Percentiles rank a stretch among this genome's conserved stretches.
Conservation (phyloP, 441 rosid species). For the Melastoma candidum region DNA sequence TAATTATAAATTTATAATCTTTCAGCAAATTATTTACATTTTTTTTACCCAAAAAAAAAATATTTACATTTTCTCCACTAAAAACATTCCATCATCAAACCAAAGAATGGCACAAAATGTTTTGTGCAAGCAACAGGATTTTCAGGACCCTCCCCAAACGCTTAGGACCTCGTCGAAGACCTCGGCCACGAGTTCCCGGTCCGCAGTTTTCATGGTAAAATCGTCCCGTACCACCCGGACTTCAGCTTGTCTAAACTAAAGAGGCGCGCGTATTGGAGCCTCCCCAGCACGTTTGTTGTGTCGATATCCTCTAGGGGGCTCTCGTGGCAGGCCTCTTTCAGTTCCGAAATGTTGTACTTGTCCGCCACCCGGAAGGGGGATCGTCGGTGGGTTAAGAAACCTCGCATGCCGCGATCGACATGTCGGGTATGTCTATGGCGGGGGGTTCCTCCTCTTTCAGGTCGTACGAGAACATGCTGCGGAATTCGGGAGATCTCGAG, state of each 20-base stretch:
- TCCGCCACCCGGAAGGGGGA: conserved; percentile 76
- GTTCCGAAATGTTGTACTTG: conserved; percentile 61
- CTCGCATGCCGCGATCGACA: conserved; percentile 72
- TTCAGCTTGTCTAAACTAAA: conserved; percentile 62
- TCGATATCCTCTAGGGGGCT: conserved; percentile 83
- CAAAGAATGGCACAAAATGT: too few species aligned
- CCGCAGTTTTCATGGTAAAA: conserved; percentile 60
- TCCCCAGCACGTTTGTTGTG: conserved; percentile 64
- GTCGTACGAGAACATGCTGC: conserved; percentile 72
- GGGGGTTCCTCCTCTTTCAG: conserved; percentile 84
- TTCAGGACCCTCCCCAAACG: conserved; percentile 84
- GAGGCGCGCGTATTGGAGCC: conserved; percentile 66
- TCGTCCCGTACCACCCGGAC: conserved; percentile 70
- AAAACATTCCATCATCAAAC: too few species aligned
- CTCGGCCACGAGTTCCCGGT: conserved; percentile 70
- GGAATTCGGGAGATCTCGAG: conserved; percentile 75
- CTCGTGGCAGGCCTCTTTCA: conserved; percentile 77
- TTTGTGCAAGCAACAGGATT: too few species aligned
- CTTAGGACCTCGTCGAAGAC: conserved; percentile 68
- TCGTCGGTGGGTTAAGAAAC: conserved; percentile 59
- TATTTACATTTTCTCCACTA: too few species aligned
- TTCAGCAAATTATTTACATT: too few species aligned
- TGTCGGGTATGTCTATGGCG: conserved; percentile 57
- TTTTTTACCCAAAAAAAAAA: too few species aligned
- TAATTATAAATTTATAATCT: too few species aligned